Base-by-base conservation (phyloP, 1,139 yeast species). In the Yamadazyma sp. region DNA sequence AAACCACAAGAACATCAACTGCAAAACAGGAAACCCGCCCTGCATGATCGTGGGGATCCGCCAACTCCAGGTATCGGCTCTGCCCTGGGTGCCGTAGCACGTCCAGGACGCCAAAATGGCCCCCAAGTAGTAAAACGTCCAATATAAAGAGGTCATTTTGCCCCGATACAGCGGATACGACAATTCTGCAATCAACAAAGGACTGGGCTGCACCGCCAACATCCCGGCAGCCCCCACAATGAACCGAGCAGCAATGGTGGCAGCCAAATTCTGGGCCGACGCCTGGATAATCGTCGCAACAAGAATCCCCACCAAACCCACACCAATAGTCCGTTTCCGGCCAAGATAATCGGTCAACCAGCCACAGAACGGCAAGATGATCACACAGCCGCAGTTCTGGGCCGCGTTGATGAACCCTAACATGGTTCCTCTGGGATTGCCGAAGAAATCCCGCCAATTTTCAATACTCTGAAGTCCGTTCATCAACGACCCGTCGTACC, bases 91-190 rank as follows among this genome's bases (percentile, higher is more conserved):
- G 74, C 78, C 27, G 80, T 82, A 39, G 78, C 77, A 45, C 70
- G 67, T 4, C 80, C 80, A 50, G 61, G 51, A 77, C 6, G 83
- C 84, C 25, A 78, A 48, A 8, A 78, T 77, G 48, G 78, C 82
- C 26, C 83, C 83, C 27, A 78, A 59, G 0, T 82, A 82, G 51
- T 77, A 75, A 47, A 71, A 73, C 47, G 77, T 73, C 58, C 79
- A 83, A 51, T 76, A 76, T 50, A 77, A 55, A 1, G 82, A 75
- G 13, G 78, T 81, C 37, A 79, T 55, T 41, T 69, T 67, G 45
- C 86, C 86, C 57, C 86, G 70, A 14, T 70, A 73, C 31, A 62
- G 64, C 2, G 82, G 74, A 8, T 82, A 82, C 23, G 80, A 77
- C 35, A 78, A 73, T 51, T 81, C 87, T 4, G 82, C 69, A 35